These are phyloP conservation scores for Malus hybrid DNA, from an alignment of 331 rosid genomes.

Conservation along the genomic window DNA sequence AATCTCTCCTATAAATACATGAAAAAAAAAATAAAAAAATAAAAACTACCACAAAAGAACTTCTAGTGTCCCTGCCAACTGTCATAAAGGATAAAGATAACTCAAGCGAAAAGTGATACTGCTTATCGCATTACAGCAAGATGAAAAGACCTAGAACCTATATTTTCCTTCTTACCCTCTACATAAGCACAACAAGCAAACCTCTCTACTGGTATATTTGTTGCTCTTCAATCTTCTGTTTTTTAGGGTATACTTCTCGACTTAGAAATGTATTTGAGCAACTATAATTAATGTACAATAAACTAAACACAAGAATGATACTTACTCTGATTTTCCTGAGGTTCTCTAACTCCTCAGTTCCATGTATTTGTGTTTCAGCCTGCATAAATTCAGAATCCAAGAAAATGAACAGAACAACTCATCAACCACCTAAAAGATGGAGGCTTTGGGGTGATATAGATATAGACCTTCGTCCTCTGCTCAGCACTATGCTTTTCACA, in stretches of 20 bases:
- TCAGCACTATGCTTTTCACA: constrained; percentile 90
- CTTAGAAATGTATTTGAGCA: not conserved
- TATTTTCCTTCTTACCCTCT: not conserved
- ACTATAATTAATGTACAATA: not conserved
- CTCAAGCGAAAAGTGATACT: not conserved
- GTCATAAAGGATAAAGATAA: not conserved
- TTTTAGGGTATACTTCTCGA: not conserved
- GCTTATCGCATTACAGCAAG: not conserved
- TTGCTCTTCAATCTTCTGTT: not conserved
- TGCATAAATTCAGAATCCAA: constrained; percentile 23
- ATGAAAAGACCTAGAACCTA: not conserved
- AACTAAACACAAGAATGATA: not conserved
- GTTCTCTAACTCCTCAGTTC: constrained; percentile 76
- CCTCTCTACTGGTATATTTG: not conserved
- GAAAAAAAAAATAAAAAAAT: not conserved
- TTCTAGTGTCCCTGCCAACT: not conserved
- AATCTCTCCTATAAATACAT: not conserved
- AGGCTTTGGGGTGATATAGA: not conserved
- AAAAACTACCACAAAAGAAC: not conserved
- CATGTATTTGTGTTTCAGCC: constrained; percentile 90
- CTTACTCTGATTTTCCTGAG: constrained; percentile 83
- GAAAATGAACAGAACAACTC: constrained; percentile 3
- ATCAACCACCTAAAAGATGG: not conserved
- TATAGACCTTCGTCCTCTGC: constrained; percentile 80
- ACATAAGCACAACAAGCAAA: not conserved